phyloP scores from a whole-genome alignment of 106 monocot genomes.

The Dendrobium officinale region DNA sequence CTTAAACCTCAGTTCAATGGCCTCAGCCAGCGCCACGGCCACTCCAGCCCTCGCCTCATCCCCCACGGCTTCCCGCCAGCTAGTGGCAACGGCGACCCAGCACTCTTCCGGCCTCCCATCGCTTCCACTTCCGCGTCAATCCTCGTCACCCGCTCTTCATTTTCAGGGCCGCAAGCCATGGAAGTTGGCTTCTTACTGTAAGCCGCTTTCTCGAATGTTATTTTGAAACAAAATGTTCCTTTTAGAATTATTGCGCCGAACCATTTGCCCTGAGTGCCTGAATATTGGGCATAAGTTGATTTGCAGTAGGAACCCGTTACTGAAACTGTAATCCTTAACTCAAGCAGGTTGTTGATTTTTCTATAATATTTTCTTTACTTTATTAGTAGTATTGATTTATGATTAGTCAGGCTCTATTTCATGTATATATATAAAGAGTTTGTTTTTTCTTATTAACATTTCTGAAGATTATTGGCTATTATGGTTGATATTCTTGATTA shows the following conservation, averaged over 20 bases:
- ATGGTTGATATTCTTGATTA: too few relatives aligned
- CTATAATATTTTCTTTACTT: too few relatives aligned
- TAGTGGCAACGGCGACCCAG: not conserved
- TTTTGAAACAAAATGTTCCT: not conserved
- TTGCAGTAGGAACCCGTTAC: too few relatives aligned
- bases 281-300: not conserved
- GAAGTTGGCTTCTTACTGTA: not conserved
- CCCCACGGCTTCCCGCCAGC: not conserved
- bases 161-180: not conserved
- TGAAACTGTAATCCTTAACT: too few relatives aligned
- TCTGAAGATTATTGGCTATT: too few relatives aligned
- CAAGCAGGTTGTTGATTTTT: too few relatives aligned
- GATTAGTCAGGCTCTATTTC: too few relatives aligned
- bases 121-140: not conserved
- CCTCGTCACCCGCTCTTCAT: not conserved
- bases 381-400: too few relatives aligned
- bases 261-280: not conserved
- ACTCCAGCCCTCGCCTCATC: not conserved
- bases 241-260: not conserved
- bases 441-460: too few relatives aligned
- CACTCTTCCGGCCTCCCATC: not conserved
- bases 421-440: too few relatives aligned
- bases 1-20: not conserved
- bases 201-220: not conserved
- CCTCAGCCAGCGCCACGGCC: not conserved